Base-by-base conservation (phyloP, 2,329 filamentous ascomycete species). In the Aspergillus felis region DNA sequence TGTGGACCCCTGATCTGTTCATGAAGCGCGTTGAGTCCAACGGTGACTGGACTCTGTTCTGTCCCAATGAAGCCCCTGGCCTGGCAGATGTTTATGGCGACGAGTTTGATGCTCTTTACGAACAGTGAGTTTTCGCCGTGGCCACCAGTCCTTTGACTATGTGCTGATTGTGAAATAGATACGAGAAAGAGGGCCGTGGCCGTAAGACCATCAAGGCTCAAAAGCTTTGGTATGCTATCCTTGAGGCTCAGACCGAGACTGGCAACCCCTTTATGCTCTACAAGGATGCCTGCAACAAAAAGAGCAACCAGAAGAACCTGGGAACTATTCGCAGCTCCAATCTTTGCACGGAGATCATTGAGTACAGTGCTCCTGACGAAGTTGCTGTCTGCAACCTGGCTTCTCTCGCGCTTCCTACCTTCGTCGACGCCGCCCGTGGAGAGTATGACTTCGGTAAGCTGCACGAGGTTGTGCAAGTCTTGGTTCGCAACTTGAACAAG, bases 241-340 rank as follows among this genome's bases (percentile, higher is more conserved):
- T 99, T 50, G 94, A 99, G 80, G 91, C 94, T 51, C 94, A 99
- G 81, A 97, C 93, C 35, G 94, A 99, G 86, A 99, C 94, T 49
- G 94, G 94, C 68, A 97, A 96, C 79, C 94, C 94, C 51, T 99
- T 96, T 81, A 99, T 99, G 91, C 87, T 97, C 59, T 99, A 99
- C 87, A 99, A 99, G 84, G 94, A 99, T 79, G 85, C 88, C 71
- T 93, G 90, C 86, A 99, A 99, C 86, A 87, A 87, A 76, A 99
- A 99, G 89, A 97, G 92, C 84, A 99, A 99, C 85, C 94, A 99
- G 82, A 97, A 99, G 88, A 99, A 99, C 79, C 84, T 99, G 32
- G 94, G 94, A 65, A 97, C 92, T 61, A 99, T 99, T 69, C 92
- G 92, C 77, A 97, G 91, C 83, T 99, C 94, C 71, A 99, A 99